phyloP scores from a whole-genome alignment of 73 alveolate genomes.

The Paraurostyla sp. region DNA sequence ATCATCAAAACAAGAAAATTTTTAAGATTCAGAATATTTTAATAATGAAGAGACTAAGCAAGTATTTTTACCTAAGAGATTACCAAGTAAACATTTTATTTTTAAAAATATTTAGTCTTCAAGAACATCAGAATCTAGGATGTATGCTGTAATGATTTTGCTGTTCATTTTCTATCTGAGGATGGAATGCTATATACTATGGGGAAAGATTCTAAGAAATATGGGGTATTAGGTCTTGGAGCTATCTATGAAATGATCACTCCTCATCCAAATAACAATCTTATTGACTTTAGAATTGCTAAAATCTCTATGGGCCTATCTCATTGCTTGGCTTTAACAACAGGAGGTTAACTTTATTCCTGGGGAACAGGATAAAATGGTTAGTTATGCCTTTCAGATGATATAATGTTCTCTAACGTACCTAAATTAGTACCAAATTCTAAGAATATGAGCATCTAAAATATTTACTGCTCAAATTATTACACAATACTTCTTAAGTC shows the following conservation, averaged over 20 bases:
- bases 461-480: constrained; percentile 11
- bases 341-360: constrained; percentile 41
- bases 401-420: constrained; percentile 27
- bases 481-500: background rate
- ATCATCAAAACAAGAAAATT: background rate
- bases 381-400: constrained; percentile 20
- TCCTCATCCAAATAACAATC: background rate
- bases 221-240: constrained; percentile 37
- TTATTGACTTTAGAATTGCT: constrained; percentile 9
- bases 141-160: constrained; percentile 34
- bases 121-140: background rate
- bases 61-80: background rate
- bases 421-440: constrained; percentile 37
- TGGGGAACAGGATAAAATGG: constrained; percentile 60
- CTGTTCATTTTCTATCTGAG: constrained; percentile 39
- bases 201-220: constrained; percentile 39
- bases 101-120: background rate
- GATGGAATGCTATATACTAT: constrained; percentile 26
- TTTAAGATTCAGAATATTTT: background rate
- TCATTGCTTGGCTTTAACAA: constrained; percentile 47
- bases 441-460: background rate
- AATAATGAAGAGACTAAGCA: background rate
- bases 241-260: background rate
- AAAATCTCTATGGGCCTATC: constrained; percentile 27
- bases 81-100: background rate